A percentile compares a stretch with the other conserved stretches of the same genome.
Evolutionary conservation across 352 stramenopile genomes (phyloP).

Genomic region (Vaucheria bursata): DNA sequence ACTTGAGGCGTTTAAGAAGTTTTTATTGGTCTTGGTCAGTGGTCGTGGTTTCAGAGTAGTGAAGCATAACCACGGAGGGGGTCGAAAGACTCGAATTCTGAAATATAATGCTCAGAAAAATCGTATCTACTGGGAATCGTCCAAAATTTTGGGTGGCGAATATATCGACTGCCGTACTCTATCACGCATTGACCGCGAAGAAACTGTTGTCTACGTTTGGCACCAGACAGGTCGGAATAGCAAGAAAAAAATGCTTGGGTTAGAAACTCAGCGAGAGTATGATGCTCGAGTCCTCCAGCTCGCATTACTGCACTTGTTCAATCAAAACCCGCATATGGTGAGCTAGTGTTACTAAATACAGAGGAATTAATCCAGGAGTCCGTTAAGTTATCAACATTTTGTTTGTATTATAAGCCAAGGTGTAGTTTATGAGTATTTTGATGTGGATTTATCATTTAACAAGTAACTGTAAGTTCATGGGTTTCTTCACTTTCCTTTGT

Average conservation of each 20-base stretch:
- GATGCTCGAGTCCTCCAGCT: background rate
- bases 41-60: background rate
- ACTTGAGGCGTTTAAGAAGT: conserved; percentile 1
- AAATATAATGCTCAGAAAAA: background rate
- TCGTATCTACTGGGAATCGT: background rate
- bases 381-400: too few relatives aligned
- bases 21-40: background rate
- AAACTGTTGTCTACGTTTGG: background rate
- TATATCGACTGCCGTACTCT: background rate
- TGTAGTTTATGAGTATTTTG: too few relatives aligned
- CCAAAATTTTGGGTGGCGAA: background rate
- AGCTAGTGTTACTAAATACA: too few relatives aligned
- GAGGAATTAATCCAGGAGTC: too few relatives aligned
- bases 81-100: background rate
- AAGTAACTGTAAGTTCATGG: too few relatives aligned
- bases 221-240: background rate
- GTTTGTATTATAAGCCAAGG: too few relatives aligned
- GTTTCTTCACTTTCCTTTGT: too few relatives aligned
- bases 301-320: background rate
- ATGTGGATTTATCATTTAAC: too few relatives aligned
- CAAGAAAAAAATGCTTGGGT: background rate
- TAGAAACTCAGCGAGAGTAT: background rate
- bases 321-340: too few relatives aligned
- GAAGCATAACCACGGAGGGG: background rate
- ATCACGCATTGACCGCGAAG: background rate